Evolutionary conservation across 352 stramenopile genomes (phyloP), one percentile per base, ranked within the genome.

Genomic region (Globisporangium nodosum): DNA sequence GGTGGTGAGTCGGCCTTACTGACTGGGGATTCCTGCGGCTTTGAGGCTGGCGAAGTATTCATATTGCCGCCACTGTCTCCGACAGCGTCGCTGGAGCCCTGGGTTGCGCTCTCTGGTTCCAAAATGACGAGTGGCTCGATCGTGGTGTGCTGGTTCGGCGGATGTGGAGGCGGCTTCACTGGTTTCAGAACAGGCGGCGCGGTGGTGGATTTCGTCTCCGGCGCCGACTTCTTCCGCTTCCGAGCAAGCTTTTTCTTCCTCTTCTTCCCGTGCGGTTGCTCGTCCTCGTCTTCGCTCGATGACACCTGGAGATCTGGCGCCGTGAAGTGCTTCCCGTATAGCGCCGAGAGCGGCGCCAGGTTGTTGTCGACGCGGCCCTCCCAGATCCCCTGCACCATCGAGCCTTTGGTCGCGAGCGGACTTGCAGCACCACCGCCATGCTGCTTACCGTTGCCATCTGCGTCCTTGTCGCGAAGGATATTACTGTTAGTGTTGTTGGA

Each of bases 251-350:
- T 56, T 40, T 56, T 62, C 21, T 21, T 50, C 18, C 15, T 43
- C 30, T 47, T 51, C 37, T 20, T 18, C n/a, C 49, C 35, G 18
- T 5, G 39, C 0, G 45, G 20, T 1, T 45, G 37, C 1, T 62
- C 56, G 49, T 62, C 56, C 24, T 62, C 43, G 39, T 62, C 56
- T 31, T 62, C 56, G 20, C 56, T 62, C 15, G 56, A 62, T 13
- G 56, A 62, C 20, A 62, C 56, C 49, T 62, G 48, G 27, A 62
- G 49, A 27, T 62, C 56, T 9, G 54, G 31, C 1, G 39, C 39
- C 4, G 27, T 49, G 5, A 27, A 31, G 0, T 31, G 37, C 1
- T 21, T 62, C 13, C 56, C 56, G 8, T 52, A 48, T 9, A 56
- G 31, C 3, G 39, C 3, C 0, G 56, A 62, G 13, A 62, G 56